Evolutionary conservation across 1,284 basidiomycete species (phyloP), one percentile per base, ranked within the genome.

Genomic region (Tilletia walkeri): DNA sequence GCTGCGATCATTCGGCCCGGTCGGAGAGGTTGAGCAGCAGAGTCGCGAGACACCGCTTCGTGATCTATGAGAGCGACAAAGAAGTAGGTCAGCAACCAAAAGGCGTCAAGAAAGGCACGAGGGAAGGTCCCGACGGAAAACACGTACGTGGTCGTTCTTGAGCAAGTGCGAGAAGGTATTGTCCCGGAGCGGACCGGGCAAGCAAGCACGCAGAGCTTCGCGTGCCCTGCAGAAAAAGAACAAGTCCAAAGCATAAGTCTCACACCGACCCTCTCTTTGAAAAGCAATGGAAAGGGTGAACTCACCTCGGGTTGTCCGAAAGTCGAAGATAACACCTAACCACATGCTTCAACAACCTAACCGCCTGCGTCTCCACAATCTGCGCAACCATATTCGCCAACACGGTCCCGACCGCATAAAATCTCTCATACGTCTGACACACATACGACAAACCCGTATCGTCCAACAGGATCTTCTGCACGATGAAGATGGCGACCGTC

Each of bases 401-500:
- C 38, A 99, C 96, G 2, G 95, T 97, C 10, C 95, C 95, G 67
- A 99, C 96, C 16, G 96, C 96, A 84, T 98, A 99, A 86, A 99
- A 99, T 65, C 96, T 89, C 85, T 99, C 96, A 85, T 99, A 99
- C 18, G 96, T 99, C 85, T 99, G 95, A 82, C 95, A 99, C 82
- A 99, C 99, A 85, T 99, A 99, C 38, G 94, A 95, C 72, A 99
- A 86, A 12, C 96, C 95, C 10, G 95, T 94, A 85, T 99, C 96
- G 84, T 99, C 96, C 68, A 99, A 88, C 24, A 99, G 87, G 77
- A 99, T 99, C 87, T 99, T 99, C 85, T 99, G 96, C 2, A 99
- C 96, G 81, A 99, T 99, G 85, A 99, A 99, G 82, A 99, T 99
- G 65, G 96, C 96, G 61, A 99, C 96, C 0, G 96, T 99, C 86